Evolutionary conservation across 2,329 filamentous ascomycete genomes (phyloP), one percentile per base, ranked within the genome.

Genomic region (Dactylonectria estremocensis): DNA sequence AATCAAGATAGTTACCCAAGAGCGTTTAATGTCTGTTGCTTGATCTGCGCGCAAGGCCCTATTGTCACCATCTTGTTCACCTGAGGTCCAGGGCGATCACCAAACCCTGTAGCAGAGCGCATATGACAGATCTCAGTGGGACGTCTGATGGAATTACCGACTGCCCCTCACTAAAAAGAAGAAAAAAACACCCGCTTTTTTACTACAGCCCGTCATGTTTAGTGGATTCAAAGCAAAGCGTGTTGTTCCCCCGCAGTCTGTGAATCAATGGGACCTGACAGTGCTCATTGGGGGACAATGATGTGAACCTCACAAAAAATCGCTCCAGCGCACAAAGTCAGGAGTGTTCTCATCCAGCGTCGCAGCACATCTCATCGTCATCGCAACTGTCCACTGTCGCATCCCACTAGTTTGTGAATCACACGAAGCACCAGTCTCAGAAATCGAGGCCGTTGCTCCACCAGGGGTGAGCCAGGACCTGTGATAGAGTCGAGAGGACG

Each of bases 331-430:
- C 13, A 10, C n/a, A 53, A 52, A 11, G n/a, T 9, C 49, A 33
- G n/a, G n/a, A 18, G 49, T 33, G 33, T 53, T 28, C 11, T 53
- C 50, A 53, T 37, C 35, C 50, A 53, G 5, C 50, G n/a, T 52
- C 50, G 31, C n/a, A 22, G 20, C 10, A 28, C 13, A 11, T 8
- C 13, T 53, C 31, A n/a, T 31, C 50, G 13, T 35, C 31, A 53
- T 9, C 50, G 5, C 50, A 53, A 35, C 16, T 53, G 24, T 28
- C 24, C 24, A 28, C 24, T 18, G 11, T n/a, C n/a, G 35, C 31
- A 22, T 20, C 6, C 10, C n/a, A 5, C 50, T 7, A 18, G 13
- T 22, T 22, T 18, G 2, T 33, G 16, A 18, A 9, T 2, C 2
- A 3, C 20, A 10, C 7, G 35, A 22, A 22, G 4, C 50, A 16